A percentile compares a stretch with the other conserved stretches of the same genome.
phyloP scores from a whole-genome alignment of 306 rosid species.

The Delonix regia region DNA sequence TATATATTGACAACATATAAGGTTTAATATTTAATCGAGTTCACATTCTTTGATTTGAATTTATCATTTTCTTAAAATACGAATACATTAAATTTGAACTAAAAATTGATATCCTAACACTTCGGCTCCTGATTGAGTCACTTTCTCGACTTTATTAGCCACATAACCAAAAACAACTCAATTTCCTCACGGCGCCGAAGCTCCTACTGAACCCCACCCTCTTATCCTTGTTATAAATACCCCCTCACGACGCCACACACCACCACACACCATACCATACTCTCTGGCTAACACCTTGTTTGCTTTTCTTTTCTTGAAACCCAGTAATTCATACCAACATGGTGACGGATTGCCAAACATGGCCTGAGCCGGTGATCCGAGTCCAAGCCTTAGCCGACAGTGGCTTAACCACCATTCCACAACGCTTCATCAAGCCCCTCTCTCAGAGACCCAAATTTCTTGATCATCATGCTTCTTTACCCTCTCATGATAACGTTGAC shows the following conservation, averaged over 20 bases:
- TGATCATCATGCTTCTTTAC: neutral
- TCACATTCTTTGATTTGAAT: too few species aligned
- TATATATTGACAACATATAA: too few species aligned
- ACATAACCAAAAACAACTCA: slow-evolving; percentile 39
- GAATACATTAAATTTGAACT: neutral
- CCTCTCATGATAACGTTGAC: neutral
- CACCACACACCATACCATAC: neutral
- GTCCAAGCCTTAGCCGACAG: slow-evolving; percentile 79
- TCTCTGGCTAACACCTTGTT: neutral
- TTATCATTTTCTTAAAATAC: too few species aligned
- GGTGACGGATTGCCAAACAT: slow-evolving; percentile 54
- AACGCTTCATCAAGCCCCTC: slow-evolving; percentile 59
- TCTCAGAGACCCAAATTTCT: slow-evolving; percentile 45
- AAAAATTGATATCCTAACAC: neutral
- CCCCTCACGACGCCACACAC: neutral
- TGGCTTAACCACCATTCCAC: slow-evolving; percentile 62
- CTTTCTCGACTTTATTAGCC: neutral
- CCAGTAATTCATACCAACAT: neutral
- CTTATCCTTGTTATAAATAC: neutral
- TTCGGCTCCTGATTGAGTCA: neutral
- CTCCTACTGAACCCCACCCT: too few species aligned
- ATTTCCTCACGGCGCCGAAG: slow-evolving; percentile 73
- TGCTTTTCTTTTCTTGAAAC: neutral
- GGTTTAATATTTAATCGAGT: too few species aligned
- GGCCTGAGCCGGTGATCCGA: slow-evolving; percentile 84